phyloP scores from a whole-genome alignment of 306 rosid species.

The Prunus davidiana region DNA sequence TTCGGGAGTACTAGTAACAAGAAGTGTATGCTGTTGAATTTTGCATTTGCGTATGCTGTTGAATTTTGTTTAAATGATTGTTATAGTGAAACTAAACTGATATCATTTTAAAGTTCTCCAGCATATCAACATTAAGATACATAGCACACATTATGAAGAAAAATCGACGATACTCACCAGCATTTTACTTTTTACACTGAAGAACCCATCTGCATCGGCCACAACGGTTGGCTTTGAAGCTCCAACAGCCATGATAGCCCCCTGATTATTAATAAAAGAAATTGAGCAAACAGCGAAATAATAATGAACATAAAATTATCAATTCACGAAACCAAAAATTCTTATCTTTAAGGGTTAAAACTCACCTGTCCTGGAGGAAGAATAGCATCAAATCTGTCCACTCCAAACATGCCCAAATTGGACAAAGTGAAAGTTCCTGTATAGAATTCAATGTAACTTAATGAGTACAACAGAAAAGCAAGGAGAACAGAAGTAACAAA shows the following conservation, averaged over 20 bases:
- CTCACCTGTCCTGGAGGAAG: conserved; percentile 98
- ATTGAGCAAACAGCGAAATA: conserved; percentile 22
- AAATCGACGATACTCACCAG: conserved; percentile 49
- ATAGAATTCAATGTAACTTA: conserved; percentile 1
- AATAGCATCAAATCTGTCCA: conserved; percentile 90
- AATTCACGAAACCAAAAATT: neutral
- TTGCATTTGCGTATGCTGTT: neutral
- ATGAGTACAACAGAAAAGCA: conserved; percentile 9
- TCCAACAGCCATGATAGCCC: conserved; percentile 98
- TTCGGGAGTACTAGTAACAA: neutral
- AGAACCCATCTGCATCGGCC: conserved; percentile 74
- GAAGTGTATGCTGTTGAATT: neutral
- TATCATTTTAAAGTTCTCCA: neutral
- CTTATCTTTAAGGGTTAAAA: neutral
- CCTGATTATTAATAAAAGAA: conserved; percentile 41
- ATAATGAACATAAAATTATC: conserved; percentile 8
- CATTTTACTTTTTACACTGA: conserved; percentile 80
- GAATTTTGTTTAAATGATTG: neutral
- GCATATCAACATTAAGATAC: neutral
- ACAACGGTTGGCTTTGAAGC: conserved; percentile 80
- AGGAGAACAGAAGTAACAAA: neutral
- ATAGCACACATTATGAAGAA: neutral
- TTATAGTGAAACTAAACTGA: neutral
- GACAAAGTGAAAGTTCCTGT: conserved; percentile 94
- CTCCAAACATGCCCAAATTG: conserved; percentile 96